Percentiles rank a stretch among this genome's conserved stretches.
These are phyloP conservation scores for Aspergillus sclerotioniger DNA, from an alignment of 495 filamentous ascomycete genomes.

Conservation along the genomic window DNA sequence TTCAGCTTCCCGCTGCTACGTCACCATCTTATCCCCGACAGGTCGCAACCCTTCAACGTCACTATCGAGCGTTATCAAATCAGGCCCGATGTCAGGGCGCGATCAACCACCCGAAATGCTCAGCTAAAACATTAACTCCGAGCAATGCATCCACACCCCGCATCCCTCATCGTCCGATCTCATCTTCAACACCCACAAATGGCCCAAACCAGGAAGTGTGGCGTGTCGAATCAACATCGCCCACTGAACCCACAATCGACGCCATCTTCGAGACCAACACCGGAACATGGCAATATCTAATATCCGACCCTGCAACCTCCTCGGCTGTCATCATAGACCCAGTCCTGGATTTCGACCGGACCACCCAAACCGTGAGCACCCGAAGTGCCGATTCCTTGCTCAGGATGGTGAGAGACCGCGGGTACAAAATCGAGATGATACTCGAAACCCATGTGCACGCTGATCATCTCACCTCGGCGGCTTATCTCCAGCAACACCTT, in stretches of 20 bases:
- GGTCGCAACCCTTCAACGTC: not conserved
- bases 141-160: not conserved
- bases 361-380: constrained; percentile 45
- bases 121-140: not conserved
- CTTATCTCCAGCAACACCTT: constrained; percentile 52
- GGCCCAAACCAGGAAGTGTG: not conserved
- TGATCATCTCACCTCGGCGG: constrained; percentile 58
- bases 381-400: constrained; percentile 49
- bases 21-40: not conserved
- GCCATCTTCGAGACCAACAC: constrained; percentile 42
- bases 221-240: not conserved
- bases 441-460: constrained; percentile 64
- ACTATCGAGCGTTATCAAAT: not conserved
- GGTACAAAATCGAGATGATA: constrained; percentile 47
- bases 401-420: constrained; percentile 33
- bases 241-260: constrained; percentile 38
- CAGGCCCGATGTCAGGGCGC: not conserved
- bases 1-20: not conserved
- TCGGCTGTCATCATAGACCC: constrained; percentile 57
- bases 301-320: constrained; percentile 48
- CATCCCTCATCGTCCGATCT: not conserved
- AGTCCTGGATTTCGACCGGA: constrained; percentile 56
- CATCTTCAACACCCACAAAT: not conserved
- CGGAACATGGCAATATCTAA: constrained; percentile 62
- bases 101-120: not conserved